These are phyloP conservation scores for Sphagnum fallax DNA, from an alignment of 228 moss, liverwort and hornwort genomes.

Conservation along the genomic window DNA sequence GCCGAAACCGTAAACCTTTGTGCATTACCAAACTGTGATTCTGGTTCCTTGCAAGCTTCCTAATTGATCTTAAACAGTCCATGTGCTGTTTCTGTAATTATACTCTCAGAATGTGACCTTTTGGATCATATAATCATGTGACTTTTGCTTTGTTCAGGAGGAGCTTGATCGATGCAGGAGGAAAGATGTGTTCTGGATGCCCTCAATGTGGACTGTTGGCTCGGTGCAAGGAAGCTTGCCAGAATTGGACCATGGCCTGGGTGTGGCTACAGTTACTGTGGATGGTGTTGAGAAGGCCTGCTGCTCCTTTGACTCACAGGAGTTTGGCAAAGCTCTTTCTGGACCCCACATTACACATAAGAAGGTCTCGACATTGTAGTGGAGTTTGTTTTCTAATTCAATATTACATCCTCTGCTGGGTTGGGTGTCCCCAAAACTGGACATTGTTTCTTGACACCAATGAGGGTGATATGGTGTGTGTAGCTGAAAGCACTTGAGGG, in stretches of 20 bases:
- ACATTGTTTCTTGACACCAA: too few species aligned
- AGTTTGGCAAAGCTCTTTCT: constrained; percentile 37
- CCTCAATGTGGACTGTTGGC: constrained; percentile 42
- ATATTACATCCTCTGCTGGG: too few species aligned
- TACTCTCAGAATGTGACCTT: too few species aligned
- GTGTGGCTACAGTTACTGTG: constrained; percentile 34
- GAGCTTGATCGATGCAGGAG: constrained; percentile 76
- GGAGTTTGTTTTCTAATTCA: too few species aligned
- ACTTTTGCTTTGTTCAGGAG: constrained; percentile 33
- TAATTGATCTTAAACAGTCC: background rate
- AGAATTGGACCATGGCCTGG: constrained; percentile 25
- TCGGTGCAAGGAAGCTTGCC: constrained; percentile 30
- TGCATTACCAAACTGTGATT: background rate
- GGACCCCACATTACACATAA: constrained; percentile 38
- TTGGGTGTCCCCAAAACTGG: too few species aligned
- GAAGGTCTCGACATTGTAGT: constrained; percentile 19
- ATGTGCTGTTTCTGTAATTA: too few species aligned
- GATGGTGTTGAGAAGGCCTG: constrained; percentile 33
- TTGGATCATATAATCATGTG: background rate
- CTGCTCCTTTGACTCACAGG: constrained; percentile 46
- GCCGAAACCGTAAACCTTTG: background rate
- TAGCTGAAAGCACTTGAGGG: constrained; percentile 65
- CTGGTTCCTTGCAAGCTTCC: background rate
- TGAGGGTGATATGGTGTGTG: background rate
- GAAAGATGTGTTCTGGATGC: constrained; percentile 54